A percentile compares a stretch with the other conserved stretches of the same genome.
These are phyloP conservation scores for Angomonas desouzai DNA, from an alignment of 208 protist species.

Conservation along the genomic window DNA sequence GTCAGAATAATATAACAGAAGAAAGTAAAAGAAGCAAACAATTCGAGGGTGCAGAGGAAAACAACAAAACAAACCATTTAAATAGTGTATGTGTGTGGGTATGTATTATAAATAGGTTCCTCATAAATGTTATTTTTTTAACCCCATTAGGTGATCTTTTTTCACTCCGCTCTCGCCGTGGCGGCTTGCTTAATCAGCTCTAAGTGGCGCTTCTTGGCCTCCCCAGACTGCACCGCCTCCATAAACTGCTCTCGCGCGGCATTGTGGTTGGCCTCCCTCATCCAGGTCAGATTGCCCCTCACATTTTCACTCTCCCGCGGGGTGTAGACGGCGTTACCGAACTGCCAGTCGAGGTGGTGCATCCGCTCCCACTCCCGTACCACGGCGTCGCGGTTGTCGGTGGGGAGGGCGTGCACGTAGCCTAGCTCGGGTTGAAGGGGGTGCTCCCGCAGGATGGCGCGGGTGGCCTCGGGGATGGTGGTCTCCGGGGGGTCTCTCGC, in stretches of 20 bases:
- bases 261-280: constrained; percentile 72
- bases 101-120: too few species aligned
- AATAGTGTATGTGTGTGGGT: too few species aligned
- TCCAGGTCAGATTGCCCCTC: constrained; percentile 84
- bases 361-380: constrained; percentile 87
- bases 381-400: constrained; percentile 66
- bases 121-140: too few species aligned
- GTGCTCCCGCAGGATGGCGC: constrained; percentile 54
- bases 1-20: too few species aligned
- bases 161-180: neutral
- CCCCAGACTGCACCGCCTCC: constrained; percentile 48
- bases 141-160: too few species aligned
- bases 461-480: constrained; percentile 55
- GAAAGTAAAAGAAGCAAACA: neutral
- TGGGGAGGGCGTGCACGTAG: constrained; percentile 80
- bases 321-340: constrained; percentile 85
- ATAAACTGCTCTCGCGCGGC: constrained; percentile 50
- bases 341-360: constrained; percentile 90
- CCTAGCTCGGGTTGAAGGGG: constrained; percentile 83
- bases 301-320: constrained; percentile 64
- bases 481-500: constrained; percentile 31
- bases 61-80: constrained; percentile 7
- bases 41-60: constrained; percentile 11
- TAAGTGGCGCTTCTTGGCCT: constrained; percentile 69
- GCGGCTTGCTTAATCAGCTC: constrained; percentile 51